Conservation (phyloP, 768 basidiomycete species). For the Mycena venus region DNA sequence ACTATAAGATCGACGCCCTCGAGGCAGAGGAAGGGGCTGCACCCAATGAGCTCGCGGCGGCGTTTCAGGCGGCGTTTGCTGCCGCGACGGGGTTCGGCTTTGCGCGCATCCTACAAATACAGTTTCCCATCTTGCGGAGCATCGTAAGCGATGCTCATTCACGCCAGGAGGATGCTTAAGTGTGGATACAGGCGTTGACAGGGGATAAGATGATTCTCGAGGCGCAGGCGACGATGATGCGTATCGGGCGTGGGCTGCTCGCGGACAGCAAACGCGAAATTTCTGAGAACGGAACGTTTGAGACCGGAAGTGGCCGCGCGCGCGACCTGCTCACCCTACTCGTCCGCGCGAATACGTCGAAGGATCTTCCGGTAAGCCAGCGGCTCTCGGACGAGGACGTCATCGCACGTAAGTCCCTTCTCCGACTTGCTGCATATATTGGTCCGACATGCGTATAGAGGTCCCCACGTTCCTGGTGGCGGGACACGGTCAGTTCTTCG, state of each 20-base stretch:
- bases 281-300: constrained; percentile 42
- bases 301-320: constrained; percentile 45
- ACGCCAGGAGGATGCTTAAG: too few relatives aligned
- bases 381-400: constrained; percentile 74
- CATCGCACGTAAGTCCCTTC: constrained; percentile 56
- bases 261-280: constrained; percentile 60
- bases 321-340: constrained; percentile 70
- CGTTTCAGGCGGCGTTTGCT: constrained; percentile 55
- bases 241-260: constrained; percentile 66
- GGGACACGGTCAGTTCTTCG: too few relatives aligned
- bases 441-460: constrained; percentile 51
- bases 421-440: neutral
- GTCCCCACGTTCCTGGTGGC: constrained; percentile 72
- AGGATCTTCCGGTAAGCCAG: constrained; percentile 66
- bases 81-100: neutral
- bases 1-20: constrained; percentile 41
- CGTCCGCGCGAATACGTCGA: constrained; percentile 73
- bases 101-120: neutral
- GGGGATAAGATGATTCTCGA: too few relatives aligned
- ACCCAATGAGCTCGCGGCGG: constrained; percentile 56
- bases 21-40: neutral
- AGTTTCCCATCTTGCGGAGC: constrained; percentile 30
- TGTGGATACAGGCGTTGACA: too few relatives aligned
- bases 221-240: constrained; percentile 53
- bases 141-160: constrained; percentile 43